A percentile compares a stretch with the other conserved stretches of the same genome.
phyloP scores from a whole-genome alignment of 1,139 yeast species.

The Pichia sp. region DNA sequence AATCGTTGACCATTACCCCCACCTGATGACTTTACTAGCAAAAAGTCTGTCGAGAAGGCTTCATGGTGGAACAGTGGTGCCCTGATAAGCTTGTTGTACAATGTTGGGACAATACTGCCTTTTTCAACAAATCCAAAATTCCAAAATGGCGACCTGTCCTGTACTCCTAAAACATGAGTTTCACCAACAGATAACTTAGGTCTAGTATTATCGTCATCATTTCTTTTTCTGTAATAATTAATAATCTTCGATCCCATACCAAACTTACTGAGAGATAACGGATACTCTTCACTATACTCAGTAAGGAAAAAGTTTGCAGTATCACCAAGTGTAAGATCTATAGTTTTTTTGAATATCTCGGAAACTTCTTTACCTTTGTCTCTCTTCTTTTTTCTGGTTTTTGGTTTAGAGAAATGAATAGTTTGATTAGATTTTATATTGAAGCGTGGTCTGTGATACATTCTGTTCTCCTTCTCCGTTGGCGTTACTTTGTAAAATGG shows the following conservation, averaged over 20 bases:
- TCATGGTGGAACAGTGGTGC: conserved; percentile 95
- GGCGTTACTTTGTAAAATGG: conserved; percentile 86
- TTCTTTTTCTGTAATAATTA: conserved; percentile 83
- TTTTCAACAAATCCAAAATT: conserved; percentile 95
- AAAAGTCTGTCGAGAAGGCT: conserved; percentile 70
- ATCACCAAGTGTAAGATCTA: conserved; percentile 82
- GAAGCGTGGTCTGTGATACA: conserved; percentile 78
- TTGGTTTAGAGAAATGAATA: conserved; percentile 70
- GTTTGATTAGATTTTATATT: conserved; percentile 72
- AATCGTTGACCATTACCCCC: conserved; percentile 60
- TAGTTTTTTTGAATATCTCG: conserved; percentile 65
- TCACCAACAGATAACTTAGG: conserved; percentile 92
- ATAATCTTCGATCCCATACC: conserved; percentile 97
- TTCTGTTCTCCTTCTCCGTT: conserved; percentile 64
- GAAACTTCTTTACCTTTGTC: conserved; percentile 80
- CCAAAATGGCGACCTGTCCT: conserved; percentile 97
- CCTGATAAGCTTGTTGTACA: conserved; percentile 85
- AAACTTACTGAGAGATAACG: conserved; percentile 75
- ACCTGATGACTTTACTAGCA: conserved; percentile 76
- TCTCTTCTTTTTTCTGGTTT: conserved; percentile 77
- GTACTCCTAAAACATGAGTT: conserved; percentile 90
- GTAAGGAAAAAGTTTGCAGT: conserved; percentile 69
- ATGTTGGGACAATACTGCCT: conserved; percentile 89
- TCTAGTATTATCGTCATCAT: conserved; percentile 76
- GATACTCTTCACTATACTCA: conserved; percentile 91